These are phyloP conservation scores for Phoenix dactylifera DNA, from an alignment of 176 grass and related monocot species.

Conservation along the genomic window DNA sequence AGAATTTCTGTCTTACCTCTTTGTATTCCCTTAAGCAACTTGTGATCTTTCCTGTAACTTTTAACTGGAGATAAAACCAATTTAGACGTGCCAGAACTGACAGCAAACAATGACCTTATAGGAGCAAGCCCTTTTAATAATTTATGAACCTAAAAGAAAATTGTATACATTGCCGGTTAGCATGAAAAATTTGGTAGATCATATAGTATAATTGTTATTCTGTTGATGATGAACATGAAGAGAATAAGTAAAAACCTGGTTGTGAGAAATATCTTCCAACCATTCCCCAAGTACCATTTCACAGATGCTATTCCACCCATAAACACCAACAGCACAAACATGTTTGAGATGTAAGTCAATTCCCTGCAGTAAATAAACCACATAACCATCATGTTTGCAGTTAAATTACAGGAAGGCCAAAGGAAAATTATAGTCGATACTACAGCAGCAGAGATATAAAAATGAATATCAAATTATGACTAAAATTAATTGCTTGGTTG, in stretches of 20 bases:
- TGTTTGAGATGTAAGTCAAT: conserved; percentile 92
- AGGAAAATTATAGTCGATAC: too few species aligned
- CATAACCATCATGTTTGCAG: too few species aligned
- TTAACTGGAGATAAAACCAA: conserved; percentile 82
- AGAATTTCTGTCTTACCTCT: conserved; percentile 53
- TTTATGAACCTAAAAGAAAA: conserved; percentile 72
- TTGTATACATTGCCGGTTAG: conserved; percentile 15
- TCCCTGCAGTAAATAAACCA: conserved; percentile 39
- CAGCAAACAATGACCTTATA: conserved; percentile 82
- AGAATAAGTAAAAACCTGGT: conserved; percentile 51
- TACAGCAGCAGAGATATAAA: too few species aligned
- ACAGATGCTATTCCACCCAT: conserved; percentile 80
- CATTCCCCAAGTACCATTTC: conserved; percentile 76
- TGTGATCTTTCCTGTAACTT: conserved; percentile 90
- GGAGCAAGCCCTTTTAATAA: conserved; percentile 86
- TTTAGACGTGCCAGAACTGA: conserved; percentile 87
- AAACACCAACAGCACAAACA: conserved; percentile 88
- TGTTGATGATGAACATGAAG: not conserved
- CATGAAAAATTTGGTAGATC: not conserved
- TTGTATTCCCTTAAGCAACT: conserved; percentile 94
- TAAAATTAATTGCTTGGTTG: too few species aligned
- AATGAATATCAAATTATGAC: too few species aligned
- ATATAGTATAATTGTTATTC: not conserved
- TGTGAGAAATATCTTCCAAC: conserved; percentile 97
- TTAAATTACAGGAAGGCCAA: too few species aligned